Evolutionary conservation across 257 asterid species (phyloP), one percentile per base, ranked within the genome.

Genomic region (Scutellaria baicalensis): DNA sequence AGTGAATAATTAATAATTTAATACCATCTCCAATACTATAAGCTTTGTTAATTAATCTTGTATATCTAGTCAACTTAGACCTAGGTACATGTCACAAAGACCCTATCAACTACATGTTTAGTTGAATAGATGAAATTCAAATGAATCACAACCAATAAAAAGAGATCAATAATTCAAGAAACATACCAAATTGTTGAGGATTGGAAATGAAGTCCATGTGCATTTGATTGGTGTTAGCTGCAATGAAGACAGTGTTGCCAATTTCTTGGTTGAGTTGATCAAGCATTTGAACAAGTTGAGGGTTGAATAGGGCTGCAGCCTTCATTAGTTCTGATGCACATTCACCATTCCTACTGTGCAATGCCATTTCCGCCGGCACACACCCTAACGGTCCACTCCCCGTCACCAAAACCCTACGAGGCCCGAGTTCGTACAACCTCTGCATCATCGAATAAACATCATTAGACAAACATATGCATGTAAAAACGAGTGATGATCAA

Each of bases 311-410:
- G 9, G 76, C 9, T 4, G 95, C 84, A 1, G 98, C 98, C 4
- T 6, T 75, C 27, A 84, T 85, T 66, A 91, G 70, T 5, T 83
- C 89, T 1, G 0, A 48, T 0, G 87, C 90, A 11, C 98, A 93
- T 73, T 88, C 89, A 0, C 98, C 98, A 0, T 67, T 72, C 13
- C 1, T 21, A 10, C 96, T 84, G 17, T 68, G 89, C n/a, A 14
- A 63, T 0, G 97, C 98, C 61, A 88, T 27, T 54, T 90, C 97
- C 0, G 95, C 95, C 0, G 98, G 98, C 57, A 85, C 96, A 54
- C 98, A 93, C 12, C 98, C 98, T 20, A 93, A 9, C 14, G 97
- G 98, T 0, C 98, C 98, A 1, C 90, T 84, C 1, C 98, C 98
- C 0, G 97, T 93, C 75, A 93, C 98, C 0, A 93, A n/a, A n/a